Percentiles rank a stretch among this genome's conserved stretches.
Conservation (phyloP, 768 basidiomycete species). For the Pleurotus tuber-regium region DNA sequence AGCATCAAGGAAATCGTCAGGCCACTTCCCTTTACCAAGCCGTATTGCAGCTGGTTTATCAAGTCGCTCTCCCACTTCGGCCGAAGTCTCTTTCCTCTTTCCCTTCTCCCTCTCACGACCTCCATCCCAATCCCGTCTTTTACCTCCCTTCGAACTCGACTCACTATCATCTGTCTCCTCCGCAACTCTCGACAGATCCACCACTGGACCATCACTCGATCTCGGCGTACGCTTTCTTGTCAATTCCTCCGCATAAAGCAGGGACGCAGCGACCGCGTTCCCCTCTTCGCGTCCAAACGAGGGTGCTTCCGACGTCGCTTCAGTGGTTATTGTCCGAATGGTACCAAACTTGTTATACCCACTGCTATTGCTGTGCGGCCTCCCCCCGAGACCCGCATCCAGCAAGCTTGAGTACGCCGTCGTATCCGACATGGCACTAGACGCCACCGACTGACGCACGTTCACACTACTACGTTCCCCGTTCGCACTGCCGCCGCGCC, state of each 20-base stretch:
- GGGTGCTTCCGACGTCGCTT: constrained; percentile 72
- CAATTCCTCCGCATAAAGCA: constrained; percentile 26
- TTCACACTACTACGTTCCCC: constrained; percentile 21
- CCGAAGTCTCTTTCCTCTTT: constrained; percentile 21
- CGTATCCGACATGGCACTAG: constrained; percentile 58
- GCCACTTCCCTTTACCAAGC: constrained; percentile 79
- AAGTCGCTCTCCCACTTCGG: constrained; percentile 22
- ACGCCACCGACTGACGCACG: constrained; percentile 61
- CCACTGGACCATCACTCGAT: constrained; percentile 53
- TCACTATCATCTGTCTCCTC: constrained; percentile 69
- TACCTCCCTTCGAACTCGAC: constrained; percentile 37
- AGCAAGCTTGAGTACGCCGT: constrained; percentile 62
- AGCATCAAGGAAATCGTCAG: constrained; percentile 73
- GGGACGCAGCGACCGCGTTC: constrained; percentile 38
- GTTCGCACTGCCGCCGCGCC: not conserved
- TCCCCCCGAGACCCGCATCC: constrained; percentile 41
- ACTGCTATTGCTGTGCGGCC: constrained; percentile 28
- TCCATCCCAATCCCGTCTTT: constrained; percentile 15
- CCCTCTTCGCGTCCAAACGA: constrained; percentile 68
- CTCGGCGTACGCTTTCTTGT: constrained; percentile 52
- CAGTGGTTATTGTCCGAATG: constrained; percentile 79
- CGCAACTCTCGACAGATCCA: constrained; percentile 64
- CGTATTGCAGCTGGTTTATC: constrained; percentile 44
- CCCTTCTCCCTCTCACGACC: constrained; percentile 19
- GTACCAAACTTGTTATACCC: constrained; percentile 69